Evolutionary conservation across 345 rosid genomes (phyloP).

Genomic region (Nasturtium officinale): DNA sequence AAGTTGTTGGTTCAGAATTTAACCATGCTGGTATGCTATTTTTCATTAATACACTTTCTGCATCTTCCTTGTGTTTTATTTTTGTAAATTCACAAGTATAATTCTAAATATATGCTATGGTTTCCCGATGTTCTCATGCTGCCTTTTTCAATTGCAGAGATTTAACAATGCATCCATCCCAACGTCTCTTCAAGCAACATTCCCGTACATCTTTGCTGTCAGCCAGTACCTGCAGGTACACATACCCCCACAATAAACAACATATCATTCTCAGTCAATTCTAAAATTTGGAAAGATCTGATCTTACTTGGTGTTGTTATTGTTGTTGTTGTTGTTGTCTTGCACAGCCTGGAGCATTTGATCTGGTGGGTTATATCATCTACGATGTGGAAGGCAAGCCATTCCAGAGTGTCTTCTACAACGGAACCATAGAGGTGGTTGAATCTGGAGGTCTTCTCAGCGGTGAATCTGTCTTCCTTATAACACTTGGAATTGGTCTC

Average conservation of each 20-base stretch:
- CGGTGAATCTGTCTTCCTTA: conserved; percentile 86
- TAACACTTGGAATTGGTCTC: conserved; percentile 84
- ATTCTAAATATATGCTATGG: neutral
- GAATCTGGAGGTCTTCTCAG: conserved; percentile 84
- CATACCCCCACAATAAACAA: neutral
- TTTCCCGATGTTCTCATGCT: conserved; percentile 8
- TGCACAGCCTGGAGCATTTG: conserved; percentile 85
- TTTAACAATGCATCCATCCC: conserved; percentile 87
- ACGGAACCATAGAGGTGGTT: conserved; percentile 89
- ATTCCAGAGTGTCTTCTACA: conserved; percentile 75
- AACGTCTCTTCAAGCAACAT: conserved; percentile 77
- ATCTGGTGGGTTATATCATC: conserved; percentile 83
- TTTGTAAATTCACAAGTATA: neutral
- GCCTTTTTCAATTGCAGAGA: conserved; percentile 53
- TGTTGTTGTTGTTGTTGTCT: conserved; percentile 23
- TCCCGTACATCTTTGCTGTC: conserved; percentile 81
- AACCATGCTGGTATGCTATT: conserved; percentile 66
- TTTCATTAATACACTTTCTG: neutral
- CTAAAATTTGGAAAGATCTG: neutral
- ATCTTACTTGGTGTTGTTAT: conserved; percentile 8
- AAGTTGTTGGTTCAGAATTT: conserved; percentile 81
- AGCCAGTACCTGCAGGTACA: conserved; percentile 93
- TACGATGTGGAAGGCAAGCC: conserved; percentile 84
- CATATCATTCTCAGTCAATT: neutral
- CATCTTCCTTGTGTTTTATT: too few species aligned